Conservation (phyloP, 2,329 filamentous ascomycete genomes). For the Dothideomycetidae sp. region DNA sequence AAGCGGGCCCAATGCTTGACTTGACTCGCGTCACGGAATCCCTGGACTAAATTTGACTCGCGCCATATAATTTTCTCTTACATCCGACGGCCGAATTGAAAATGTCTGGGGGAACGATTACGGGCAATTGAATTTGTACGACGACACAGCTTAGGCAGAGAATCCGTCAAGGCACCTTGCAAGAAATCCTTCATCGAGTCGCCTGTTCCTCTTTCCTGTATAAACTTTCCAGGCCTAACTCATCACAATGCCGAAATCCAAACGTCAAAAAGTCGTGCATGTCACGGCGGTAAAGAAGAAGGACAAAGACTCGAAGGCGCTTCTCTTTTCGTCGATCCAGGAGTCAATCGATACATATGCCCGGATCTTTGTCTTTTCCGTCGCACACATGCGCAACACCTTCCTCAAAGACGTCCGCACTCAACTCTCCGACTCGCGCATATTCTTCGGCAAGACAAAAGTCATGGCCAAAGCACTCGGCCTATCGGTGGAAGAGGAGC, state of each 20-base stretch:
- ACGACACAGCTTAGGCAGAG: no score
- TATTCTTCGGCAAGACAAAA: slow-evolving; percentile 99
- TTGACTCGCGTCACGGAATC: no score
- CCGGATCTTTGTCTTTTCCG: slow-evolving; percentile 82
- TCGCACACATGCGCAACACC: slow-evolving; percentile 97
- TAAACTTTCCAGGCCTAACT: slow-evolving; percentile 7
- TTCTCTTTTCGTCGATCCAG: slow-evolving; percentile 78
- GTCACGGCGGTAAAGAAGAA: slow-evolving; percentile 88
- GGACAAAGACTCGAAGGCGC: slow-evolving; percentile 75
- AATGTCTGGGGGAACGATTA: no score
- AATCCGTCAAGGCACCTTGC: not conserved
- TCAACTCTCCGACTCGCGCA: slow-evolving; percentile 69
- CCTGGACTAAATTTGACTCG: no score
- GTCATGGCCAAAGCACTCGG: slow-evolving; percentile 96
- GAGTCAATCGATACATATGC: slow-evolving; percentile 73
- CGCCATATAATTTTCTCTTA: not conserved
- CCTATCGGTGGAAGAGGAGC: slow-evolving; percentile 53
- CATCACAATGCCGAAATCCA: slow-evolving; percentile 78
- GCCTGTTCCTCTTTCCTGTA: not conserved
- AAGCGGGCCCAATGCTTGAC: no score
- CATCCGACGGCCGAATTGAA: not conserved
- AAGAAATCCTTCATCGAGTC: not conserved
- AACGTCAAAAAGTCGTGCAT: slow-evolving; percentile 78
- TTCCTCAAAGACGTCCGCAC: slow-evolving; percentile 82
- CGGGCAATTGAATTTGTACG: no score